phyloP scores from a whole-genome alignment of 169 alveolate species.

The Theileria sp. region DNA sequence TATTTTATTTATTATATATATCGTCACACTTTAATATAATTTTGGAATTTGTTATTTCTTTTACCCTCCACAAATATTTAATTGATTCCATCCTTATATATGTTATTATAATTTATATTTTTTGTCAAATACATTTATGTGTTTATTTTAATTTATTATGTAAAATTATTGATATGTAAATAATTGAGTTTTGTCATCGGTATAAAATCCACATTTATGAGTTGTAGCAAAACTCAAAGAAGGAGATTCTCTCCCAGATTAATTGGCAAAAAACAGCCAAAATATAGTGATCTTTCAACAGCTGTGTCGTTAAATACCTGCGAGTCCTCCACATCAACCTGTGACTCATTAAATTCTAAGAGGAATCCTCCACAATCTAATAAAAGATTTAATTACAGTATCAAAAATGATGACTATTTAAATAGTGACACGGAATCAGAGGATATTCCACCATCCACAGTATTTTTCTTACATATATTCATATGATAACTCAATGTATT shows the following conservation, averaged over 20 bases:
- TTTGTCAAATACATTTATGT: not conserved
- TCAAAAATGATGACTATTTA: conserved; percentile 17
- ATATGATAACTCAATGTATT: not conserved
- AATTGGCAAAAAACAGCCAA: not conserved
- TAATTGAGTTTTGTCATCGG: not conserved
- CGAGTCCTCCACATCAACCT: conserved; percentile 31
- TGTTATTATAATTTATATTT: not conserved
- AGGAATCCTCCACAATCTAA: not conserved
- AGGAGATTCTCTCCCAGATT: conserved; percentile 20
- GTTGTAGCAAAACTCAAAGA: conserved; percentile 14
- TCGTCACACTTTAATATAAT: not conserved
- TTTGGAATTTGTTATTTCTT: not conserved
- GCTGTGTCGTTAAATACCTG: conserved; percentile 11
- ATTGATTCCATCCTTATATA: not conserved
- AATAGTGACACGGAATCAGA: conserved; percentile 28
- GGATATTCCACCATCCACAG: not conserved
- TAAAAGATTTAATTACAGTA: not conserved
- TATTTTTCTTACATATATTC: not conserved
- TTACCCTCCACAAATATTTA: not conserved
- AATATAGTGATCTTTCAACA: conserved; percentile 11
- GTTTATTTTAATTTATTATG: not conserved
- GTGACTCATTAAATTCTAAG: conserved; percentile 16
- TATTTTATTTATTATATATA: not conserved
- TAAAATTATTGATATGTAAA: not conserved
- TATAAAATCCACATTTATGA: not conserved